These are phyloP conservation scores for Rhizoclosmatium sp. DNA, from an alignment of 192 early-diverging fungal genomes.

Conservation along the genomic window DNA sequence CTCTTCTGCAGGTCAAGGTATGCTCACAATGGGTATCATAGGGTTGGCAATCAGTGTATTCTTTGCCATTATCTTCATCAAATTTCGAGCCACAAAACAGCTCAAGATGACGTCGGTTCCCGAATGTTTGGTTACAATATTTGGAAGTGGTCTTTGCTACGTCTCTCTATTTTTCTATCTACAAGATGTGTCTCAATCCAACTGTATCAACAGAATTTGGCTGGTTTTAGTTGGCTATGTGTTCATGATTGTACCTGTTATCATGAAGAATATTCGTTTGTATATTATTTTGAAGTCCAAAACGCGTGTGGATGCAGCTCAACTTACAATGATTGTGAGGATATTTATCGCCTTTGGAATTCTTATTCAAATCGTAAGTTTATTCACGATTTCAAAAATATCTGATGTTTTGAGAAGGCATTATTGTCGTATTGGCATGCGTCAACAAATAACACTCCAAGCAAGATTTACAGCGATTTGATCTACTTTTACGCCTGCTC, in stretches of 20 bases:
- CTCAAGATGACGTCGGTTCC: constrained; percentile 7
- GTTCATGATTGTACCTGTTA: background rate
- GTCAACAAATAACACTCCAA: background rate
- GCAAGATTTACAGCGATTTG: background rate
- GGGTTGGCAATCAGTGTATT: background rate
- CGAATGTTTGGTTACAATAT: constrained; percentile 4
- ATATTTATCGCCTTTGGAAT: background rate
- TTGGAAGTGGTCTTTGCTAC: background rate
- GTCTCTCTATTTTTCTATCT: background rate
- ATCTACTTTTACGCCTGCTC: background rate
- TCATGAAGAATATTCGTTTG: constrained; percentile 10
- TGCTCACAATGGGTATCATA: background rate
- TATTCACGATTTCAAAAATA: background rate
- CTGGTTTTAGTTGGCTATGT: background rate
- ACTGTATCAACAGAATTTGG: background rate
- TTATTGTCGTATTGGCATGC: background rate
- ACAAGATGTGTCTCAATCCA: background rate
- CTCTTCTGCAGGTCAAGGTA: background rate
- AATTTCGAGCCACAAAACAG: background rate
- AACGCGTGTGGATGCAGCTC: background rate
- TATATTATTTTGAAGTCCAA: constrained; percentile 12
- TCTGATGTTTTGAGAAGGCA: background rate
- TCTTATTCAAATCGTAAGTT: background rate
- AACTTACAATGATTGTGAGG: background rate
- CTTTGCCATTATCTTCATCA: background rate